A percentile compares a stretch with the other conserved stretches of the same genome.
phyloP scores from a whole-genome alignment of 805 yeast species.

The Grigorovia yakushimaensis region DNA sequence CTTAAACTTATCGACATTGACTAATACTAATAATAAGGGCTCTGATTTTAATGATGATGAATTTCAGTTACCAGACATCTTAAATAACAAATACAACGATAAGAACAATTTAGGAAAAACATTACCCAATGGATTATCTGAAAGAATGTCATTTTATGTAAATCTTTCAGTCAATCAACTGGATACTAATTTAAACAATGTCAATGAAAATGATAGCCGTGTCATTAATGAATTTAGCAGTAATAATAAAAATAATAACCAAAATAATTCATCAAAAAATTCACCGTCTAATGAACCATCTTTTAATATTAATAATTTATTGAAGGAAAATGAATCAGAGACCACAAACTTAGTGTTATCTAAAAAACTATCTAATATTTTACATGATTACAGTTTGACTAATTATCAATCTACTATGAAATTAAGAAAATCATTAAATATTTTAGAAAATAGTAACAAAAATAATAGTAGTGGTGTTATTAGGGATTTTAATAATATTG shows the following conservation, averaged over 20 bases:
- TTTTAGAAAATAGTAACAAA: constrained; percentile 27
- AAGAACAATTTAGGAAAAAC: not conserved
- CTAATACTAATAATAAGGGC: not conserved
- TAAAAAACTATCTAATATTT: constrained; percentile 27
- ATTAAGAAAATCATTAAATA: constrained; percentile 28
- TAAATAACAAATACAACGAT: not conserved
- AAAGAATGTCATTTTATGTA: constrained; percentile 1
- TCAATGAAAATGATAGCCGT: constrained; percentile 1
- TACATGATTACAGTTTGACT: constrained; percentile 23
- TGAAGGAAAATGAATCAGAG: constrained; percentile 7
- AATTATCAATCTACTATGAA: constrained; percentile 25
- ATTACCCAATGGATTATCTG: not conserved
- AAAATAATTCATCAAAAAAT: not conserved
- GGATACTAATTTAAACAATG: not conserved
- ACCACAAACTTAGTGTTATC: constrained; percentile 23
- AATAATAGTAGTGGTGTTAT: not conserved
- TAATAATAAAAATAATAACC: not conserved
- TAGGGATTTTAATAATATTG: not conserved
- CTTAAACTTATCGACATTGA: constrained; percentile 14
- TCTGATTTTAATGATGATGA: not conserved
- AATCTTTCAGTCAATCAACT: constrained; percentile 3
- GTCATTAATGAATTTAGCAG: not conserved
- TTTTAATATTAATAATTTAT: not conserved
- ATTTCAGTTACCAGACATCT: not conserved
- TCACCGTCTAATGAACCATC: not conserved